Evolutionary conservation across 495 filamentous ascomycete genomes (phyloP), one percentile per base, ranked within the genome.

Genomic region (Hyaloscypha variabilis): DNA sequence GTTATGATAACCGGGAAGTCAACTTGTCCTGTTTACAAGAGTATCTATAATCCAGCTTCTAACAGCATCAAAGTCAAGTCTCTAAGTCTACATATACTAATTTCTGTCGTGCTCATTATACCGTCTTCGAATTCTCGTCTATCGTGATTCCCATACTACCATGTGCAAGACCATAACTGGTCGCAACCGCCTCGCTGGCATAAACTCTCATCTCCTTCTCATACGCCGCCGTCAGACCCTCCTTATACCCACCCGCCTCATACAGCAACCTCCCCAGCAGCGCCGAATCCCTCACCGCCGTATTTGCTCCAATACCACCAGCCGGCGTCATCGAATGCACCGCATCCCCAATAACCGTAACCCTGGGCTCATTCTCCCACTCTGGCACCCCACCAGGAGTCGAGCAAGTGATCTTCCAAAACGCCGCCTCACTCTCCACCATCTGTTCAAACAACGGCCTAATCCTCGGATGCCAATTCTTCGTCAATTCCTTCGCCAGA

Each of bases 271-370:
- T 75, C 3, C 80, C 81, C 5, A 85, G 69, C 50, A 84, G 58
- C 13, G 79, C 81, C 8, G 83, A 79, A 64, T 85, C 82, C 61
- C 77, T 68, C 17, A 87, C 75, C 49, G 84, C 85, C 0, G 85
- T 87, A 64, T 86, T 87, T 14, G 83, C 85, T 1, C 86, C 86
- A 58, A 83, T 81, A 2, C 85, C 85, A 0, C 82, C 84, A 0
- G 85, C 85, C 6, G 87, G 87, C 5, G 86, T 87, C 85, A 87
- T 88, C 17, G 77, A 77, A 70, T 89, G 87, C 26, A 76, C 83
- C 0, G 86, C 84, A 65, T 89, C 85, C 1, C 86, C 87, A 17
- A 88, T 81, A 8, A 88, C 73, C 0, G 86, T 87, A n/a, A 88
- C 84, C 8, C 82, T 76, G 3, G 74, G 71, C 34, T 83, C 75